These are phyloP conservation scores for Craspedostauros australis DNA, from an alignment of 108 stramenopile genomes.

Conservation along the genomic window DNA sequence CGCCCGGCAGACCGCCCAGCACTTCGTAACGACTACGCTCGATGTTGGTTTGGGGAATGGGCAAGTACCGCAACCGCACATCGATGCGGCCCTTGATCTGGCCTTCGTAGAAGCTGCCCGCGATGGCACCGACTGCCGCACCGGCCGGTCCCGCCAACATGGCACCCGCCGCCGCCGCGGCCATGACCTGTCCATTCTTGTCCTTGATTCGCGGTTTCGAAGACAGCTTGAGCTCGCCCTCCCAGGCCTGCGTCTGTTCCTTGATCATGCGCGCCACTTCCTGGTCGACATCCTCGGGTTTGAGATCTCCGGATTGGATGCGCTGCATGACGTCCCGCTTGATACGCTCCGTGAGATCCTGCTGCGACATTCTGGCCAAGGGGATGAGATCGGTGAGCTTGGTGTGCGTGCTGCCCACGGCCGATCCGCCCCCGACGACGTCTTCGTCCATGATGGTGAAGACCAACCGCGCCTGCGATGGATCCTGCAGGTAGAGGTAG, in stretches of 20 bases:
- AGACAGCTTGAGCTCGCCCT: constrained; percentile 59
- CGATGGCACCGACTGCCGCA: constrained; percentile 71
- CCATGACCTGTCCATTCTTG: constrained; percentile 63
- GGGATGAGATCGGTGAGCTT: constrained; percentile 49
- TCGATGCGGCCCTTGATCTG: constrained; percentile 56
- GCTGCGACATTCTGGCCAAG: constrained; percentile 10
- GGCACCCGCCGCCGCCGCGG: constrained; percentile 67
- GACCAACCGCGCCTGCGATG: constrained; percentile 47
- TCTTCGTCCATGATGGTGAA: constrained; percentile 76
- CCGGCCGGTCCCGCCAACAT: constrained; percentile 73
- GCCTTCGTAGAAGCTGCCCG: constrained; percentile 73
- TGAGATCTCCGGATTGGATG: constrained; percentile 33
- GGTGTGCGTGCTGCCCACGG: constrained; percentile 53
- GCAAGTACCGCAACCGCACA: constrained; percentile 54
- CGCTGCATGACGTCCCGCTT: constrained; percentile 38
- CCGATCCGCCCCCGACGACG: constrained; percentile 47
- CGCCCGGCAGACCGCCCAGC: constrained; percentile 67
- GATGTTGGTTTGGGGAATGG: constrained; percentile 40
- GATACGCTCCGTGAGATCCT: constrained; percentile 32
- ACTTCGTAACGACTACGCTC: constrained; percentile 39
- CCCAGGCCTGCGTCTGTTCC: constrained; percentile 37
- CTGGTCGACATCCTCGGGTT: constrained; percentile 31
- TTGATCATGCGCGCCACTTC: constrained; percentile 6
- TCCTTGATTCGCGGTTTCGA: constrained; percentile 74
- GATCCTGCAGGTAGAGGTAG: constrained; percentile 79